A percentile compares a stretch with the other conserved stretches of the same genome.
Evolutionary conservation across 441 rosid species (phyloP).

Genomic region (Aleurites moluccanus): DNA sequence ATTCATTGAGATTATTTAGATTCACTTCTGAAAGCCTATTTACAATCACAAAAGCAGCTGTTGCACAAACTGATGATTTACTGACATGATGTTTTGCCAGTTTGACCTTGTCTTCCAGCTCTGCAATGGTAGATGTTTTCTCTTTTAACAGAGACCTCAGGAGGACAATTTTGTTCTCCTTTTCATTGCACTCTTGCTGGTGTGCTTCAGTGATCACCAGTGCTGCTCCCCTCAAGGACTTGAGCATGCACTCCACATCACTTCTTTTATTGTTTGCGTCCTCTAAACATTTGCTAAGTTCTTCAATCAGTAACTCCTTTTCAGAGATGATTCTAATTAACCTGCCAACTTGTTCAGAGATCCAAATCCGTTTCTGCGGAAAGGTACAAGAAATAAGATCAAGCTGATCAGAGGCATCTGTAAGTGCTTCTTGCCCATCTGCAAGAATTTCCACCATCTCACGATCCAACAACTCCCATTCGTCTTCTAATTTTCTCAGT

Average conservation of each 20-base stretch:
- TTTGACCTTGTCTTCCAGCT: constrained; percentile 65
- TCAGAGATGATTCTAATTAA: constrained; percentile 65
- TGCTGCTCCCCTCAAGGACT: constrained; percentile 89
- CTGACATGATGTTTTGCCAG: constrained; percentile 45
- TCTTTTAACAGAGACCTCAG: constrained; percentile 57
- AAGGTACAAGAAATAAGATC: constrained; percentile 67
- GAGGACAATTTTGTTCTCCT: constrained; percentile 57
- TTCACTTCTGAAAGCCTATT: constrained; percentile 68
- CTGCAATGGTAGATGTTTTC: constrained; percentile 44
- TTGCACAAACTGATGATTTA: constrained; percentile 67
- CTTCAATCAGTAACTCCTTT: constrained; percentile 75
- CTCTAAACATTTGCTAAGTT: constrained; percentile 80
- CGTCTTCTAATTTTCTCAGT: constrained; percentile 54
- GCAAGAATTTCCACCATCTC: constrained; percentile 79
- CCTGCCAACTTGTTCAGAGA: constrained; percentile 82
- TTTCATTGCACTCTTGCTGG: constrained; percentile 79
- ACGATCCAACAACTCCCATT: constrained; percentile 73
- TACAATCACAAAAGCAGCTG: constrained; percentile 79
- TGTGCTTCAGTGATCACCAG: constrained; percentile 85
- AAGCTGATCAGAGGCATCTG: constrained; percentile 73
- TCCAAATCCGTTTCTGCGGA: constrained; percentile 84
- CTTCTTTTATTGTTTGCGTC: constrained; percentile 68
- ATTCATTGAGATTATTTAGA: constrained; percentile 37
- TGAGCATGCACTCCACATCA: constrained; percentile 83
- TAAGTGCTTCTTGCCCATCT: constrained; percentile 69